Percentiles rank a stretch among this genome's conserved stretches.
phyloP scores from a whole-genome alignment of 2,329 filamentous ascomycete species.

The Neoarthrinium moseri region DNA sequence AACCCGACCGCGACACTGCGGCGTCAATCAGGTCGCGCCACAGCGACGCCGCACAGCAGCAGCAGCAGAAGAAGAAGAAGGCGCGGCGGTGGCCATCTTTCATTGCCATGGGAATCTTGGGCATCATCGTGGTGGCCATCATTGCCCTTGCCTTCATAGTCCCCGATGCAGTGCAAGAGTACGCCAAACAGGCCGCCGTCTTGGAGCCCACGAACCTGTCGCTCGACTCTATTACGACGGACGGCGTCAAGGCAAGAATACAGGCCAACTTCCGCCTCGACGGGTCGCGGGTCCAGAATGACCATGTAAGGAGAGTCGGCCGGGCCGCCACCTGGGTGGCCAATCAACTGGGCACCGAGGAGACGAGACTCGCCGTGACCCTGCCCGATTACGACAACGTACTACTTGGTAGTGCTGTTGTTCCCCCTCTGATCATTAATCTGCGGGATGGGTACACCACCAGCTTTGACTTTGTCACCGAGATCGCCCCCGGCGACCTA shows the following conservation, averaged over 20 bases:
- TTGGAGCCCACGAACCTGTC: constrained; percentile 82
- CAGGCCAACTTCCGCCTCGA: constrained; percentile 83
- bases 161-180: constrained; percentile 78
- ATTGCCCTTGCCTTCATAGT: constrained; percentile 78
- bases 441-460: constrained; percentile 78
- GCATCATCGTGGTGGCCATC: constrained; percentile 61
- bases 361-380: constrained; percentile 72
- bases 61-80: constrained; percentile 33
- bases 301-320: constrained; percentile 72
- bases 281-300: constrained; percentile 69
- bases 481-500: constrained; percentile 73
- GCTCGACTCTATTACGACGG: constrained; percentile 77
- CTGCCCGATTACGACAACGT: constrained; percentile 80
- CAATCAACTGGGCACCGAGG: constrained; percentile 69
- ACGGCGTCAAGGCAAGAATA: constrained; percentile 76
- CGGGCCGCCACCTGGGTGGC: constrained; percentile 78
- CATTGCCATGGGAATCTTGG: constrained; percentile 69
- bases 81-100: constrained; percentile 72
- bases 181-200: constrained; percentile 78
- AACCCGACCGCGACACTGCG: constrained; percentile 25
- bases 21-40: constrained; percentile 29
- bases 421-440: constrained; percentile 75
- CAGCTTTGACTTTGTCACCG: constrained; percentile 73
- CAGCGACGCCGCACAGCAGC: constrained; percentile 19
- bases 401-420: constrained; percentile 71